phyloP scores from a whole-genome alignment of 176 grass and related monocot genomes.

The Carex cristatella region DNA sequence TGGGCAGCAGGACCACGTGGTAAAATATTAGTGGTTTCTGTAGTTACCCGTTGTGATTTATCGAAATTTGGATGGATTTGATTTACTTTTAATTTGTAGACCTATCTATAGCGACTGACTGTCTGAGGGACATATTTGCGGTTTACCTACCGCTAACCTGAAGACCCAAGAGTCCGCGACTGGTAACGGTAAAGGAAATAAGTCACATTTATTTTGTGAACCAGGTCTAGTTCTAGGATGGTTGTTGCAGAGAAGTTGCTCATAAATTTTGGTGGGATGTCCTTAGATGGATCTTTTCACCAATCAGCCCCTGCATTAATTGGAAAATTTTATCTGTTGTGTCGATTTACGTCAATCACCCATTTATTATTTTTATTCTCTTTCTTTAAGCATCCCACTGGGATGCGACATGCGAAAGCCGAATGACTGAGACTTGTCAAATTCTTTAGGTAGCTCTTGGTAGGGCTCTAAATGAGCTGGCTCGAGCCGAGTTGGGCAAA shows the following conservation, averaged over 20 bases:
- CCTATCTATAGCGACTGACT: not conserved
- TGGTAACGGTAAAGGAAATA: not conserved
- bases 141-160: too few relatives aligned
- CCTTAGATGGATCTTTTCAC: not conserved
- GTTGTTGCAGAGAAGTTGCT: not conserved
- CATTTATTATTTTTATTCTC: not conserved
- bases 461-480: too few relatives aligned
- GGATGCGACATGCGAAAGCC: not conserved
- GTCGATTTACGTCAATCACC: not conserved
- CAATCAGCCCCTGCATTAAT: not conserved
- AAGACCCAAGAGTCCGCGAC: too few relatives aligned
- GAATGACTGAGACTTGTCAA: not conserved
- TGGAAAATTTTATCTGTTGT: not conserved
- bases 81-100: not conserved
- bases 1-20: constrained; percentile 15
- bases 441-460: too few relatives aligned
- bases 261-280: not conserved
- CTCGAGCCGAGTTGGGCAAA: too few relatives aligned
- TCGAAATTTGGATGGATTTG: not conserved
- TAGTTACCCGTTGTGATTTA: constrained; percentile 12
- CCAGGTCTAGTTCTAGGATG: not conserved
- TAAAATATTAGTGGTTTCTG: constrained; percentile 8
- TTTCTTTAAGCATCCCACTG: not conserved
- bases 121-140: not conserved
- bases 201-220: not conserved